phyloP scores from a whole-genome alignment of 2,329 filamentous ascomycete genomes.

The Trichoderma afroharzianum region DNA sequence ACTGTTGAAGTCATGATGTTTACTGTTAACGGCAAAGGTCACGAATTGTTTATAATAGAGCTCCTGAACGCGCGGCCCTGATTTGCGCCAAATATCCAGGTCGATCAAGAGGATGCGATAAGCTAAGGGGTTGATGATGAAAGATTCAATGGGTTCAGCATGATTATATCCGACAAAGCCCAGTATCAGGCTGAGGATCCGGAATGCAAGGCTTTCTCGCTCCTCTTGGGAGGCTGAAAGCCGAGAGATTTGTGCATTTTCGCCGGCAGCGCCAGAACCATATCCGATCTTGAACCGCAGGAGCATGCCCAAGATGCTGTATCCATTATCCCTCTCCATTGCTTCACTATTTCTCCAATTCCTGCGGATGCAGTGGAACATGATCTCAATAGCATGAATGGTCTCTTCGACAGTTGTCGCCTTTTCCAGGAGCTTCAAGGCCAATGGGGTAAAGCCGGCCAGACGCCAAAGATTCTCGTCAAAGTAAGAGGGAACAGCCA shows the following conservation, averaged over 20 bases:
- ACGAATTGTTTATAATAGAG: constrained; percentile 92
- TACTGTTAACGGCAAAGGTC: constrained; percentile 83
- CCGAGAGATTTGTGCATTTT: constrained; percentile 35
- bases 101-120: constrained; percentile 91
- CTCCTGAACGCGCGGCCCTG: constrained; percentile 71
- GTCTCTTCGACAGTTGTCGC: constrained; percentile 68
- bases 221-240: constrained; percentile 50
- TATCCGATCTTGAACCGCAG: constrained; percentile 77
- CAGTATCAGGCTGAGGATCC: constrained; percentile 73
- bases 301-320: constrained; percentile 79
- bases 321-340: constrained; percentile 94
- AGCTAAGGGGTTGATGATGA: constrained; percentile 92
- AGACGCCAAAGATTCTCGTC: constrained; percentile 92
- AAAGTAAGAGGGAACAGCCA: constrained; percentile 75
- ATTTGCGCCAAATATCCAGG: constrained; percentile 86
- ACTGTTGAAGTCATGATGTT: constrained; percentile 88
- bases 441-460: constrained; percentile 83
- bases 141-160: constrained; percentile 74
- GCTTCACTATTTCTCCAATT: constrained; percentile 98
- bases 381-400: constrained; percentile 72
- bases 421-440: constrained; percentile 78
- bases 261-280: constrained; percentile 30
- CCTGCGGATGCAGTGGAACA: constrained; percentile 80
- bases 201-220: constrained; percentile 52
- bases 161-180: constrained; percentile 87